These are phyloP conservation scores for Ceratocystis colombiana DNA, from an alignment of 2,329 filamentous ascomycete genomes.

Conservation along the genomic window DNA sequence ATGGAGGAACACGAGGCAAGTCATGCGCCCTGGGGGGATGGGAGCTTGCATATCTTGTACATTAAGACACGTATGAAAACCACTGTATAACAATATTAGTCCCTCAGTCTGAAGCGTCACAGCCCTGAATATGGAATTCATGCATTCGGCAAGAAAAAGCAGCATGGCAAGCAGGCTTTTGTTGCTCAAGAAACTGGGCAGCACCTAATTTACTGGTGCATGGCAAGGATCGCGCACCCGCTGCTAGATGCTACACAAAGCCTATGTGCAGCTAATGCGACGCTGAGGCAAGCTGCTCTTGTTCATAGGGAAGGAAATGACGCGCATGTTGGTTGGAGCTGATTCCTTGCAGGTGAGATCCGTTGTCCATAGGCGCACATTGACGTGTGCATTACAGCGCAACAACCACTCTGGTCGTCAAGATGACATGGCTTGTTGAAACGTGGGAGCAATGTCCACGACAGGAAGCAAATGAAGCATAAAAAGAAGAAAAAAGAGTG, in stretches of 20 bases:
- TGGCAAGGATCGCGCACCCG: neutral
- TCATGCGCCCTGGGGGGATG: too few species aligned
- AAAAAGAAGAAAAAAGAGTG: neutral
- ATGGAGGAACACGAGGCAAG: too few species aligned
- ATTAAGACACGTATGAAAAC: too few species aligned
- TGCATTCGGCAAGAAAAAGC: neutral
- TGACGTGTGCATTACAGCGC: neutral
- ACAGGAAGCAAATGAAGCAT: neutral
- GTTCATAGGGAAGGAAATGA: neutral
- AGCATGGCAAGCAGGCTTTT: neutral
- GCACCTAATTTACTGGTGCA: neutral
- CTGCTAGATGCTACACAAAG: neutral
- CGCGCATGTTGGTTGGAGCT: neutral
- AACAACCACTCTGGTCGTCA: neutral
- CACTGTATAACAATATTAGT: too few species aligned
- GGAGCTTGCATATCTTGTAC: too few species aligned
- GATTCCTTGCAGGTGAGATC: neutral
- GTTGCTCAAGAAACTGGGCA: conserved; percentile 1
- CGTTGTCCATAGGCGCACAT: neutral
- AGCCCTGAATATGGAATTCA: too few species aligned
- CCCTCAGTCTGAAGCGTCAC: too few species aligned
- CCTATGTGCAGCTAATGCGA: neutral
- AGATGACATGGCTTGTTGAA: too few species aligned
- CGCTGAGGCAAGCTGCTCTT: neutral
- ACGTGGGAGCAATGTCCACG: neutral